A percentile compares a stretch with the other conserved stretches of the same genome.
Evolutionary conservation across 805 yeast genomes (phyloP).

Genomic region (Myxozyma lipomycoides): DNA sequence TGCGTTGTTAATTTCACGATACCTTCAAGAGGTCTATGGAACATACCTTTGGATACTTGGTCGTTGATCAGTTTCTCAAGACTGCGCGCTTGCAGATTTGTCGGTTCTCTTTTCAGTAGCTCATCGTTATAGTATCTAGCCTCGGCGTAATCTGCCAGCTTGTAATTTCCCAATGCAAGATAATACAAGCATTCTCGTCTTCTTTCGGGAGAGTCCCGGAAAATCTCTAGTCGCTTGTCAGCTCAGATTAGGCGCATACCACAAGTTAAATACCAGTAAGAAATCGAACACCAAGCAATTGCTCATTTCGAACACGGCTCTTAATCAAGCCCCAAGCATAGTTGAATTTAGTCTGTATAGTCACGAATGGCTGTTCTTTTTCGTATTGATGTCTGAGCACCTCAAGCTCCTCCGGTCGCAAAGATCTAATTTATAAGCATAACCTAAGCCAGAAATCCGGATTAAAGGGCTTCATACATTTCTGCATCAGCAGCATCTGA

Average conservation of each 20-base stretch:
- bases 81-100: constrained; percentile 68
- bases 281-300: constrained; percentile 73
- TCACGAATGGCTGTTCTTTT: constrained; percentile 72
- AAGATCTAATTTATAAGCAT: constrained; percentile 8
- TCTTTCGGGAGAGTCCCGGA: constrained; percentile 72
- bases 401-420: constrained; percentile 54
- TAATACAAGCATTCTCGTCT: constrained; percentile 88
- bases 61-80: constrained; percentile 76
- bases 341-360: constrained; percentile 83
- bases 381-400: constrained; percentile 72
- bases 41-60: constrained; percentile 58
- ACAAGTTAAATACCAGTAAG: constrained; percentile 47
- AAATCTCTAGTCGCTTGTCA: constrained; percentile 39
- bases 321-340: constrained; percentile 95
- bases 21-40: background rate
- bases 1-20: constrained; percentile 1
- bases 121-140: constrained; percentile 83
- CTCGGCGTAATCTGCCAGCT: constrained; percentile 79
- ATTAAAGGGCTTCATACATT: constrained; percentile 16
- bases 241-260: background rate
- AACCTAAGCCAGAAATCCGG: background rate
- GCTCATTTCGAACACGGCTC: constrained; percentile 57
- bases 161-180: constrained; percentile 79
- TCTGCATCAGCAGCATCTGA: constrained; percentile 33
- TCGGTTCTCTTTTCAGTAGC: constrained; percentile 74